Evolutionary conservation across 805 yeast genomes (phyloP).

Genomic region (Helenozyma rhizophorensis): DNA sequence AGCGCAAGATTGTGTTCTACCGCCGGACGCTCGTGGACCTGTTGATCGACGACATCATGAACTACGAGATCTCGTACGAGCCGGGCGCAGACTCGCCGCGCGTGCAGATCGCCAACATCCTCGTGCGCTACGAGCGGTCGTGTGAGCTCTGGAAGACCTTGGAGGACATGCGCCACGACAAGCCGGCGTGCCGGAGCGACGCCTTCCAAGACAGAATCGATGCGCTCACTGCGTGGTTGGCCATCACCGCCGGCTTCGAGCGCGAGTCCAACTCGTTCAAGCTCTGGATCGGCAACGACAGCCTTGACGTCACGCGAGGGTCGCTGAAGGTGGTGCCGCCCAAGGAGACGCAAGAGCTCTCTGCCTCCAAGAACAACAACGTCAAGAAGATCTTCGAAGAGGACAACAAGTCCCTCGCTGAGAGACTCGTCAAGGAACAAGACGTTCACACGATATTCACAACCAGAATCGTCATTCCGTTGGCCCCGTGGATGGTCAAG

Average conservation of each 20-base stretch:
- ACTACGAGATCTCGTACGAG: slow-evolving; percentile 53
- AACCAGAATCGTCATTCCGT: slow-evolving; percentile 59
- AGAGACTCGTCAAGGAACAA: slow-evolving; percentile 74
- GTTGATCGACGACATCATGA: slow-evolving; percentile 62
- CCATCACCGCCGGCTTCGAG: slow-evolving; percentile 65
- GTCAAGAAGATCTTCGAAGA: slow-evolving; percentile 47
- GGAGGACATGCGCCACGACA: slow-evolving; percentile 73
- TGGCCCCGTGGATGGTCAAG: slow-evolving; percentile 79
- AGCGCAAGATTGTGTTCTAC: slow-evolving; percentile 61
- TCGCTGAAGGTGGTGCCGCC: slow-evolving; percentile 15
- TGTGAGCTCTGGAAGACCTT: slow-evolving; percentile 76
- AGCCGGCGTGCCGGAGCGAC: slow-evolving; percentile 61
- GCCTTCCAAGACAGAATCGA: slow-evolving; percentile 65
- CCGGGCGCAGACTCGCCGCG: slow-evolving; percentile 27
- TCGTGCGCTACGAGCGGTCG: slow-evolving; percentile 60
- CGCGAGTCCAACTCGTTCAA: slow-evolving; percentile 57
- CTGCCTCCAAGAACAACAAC: slow-evolving; percentile 1
- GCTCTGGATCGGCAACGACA: slow-evolving; percentile 83
- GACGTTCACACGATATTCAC: slow-evolving; percentile 70
- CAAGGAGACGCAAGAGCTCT: slow-evolving; percentile 9
- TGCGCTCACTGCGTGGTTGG: slow-evolving; percentile 80
- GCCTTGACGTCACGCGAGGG: slow-evolving; percentile 55
- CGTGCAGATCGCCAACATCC: slow-evolving; percentile 48
- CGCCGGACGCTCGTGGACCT: slow-evolving; percentile 70
- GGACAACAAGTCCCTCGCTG: slow-evolving; percentile 69